Conservation (phyloP, 148 eudicot genomes). For the Spergularia bocconei region DNA sequence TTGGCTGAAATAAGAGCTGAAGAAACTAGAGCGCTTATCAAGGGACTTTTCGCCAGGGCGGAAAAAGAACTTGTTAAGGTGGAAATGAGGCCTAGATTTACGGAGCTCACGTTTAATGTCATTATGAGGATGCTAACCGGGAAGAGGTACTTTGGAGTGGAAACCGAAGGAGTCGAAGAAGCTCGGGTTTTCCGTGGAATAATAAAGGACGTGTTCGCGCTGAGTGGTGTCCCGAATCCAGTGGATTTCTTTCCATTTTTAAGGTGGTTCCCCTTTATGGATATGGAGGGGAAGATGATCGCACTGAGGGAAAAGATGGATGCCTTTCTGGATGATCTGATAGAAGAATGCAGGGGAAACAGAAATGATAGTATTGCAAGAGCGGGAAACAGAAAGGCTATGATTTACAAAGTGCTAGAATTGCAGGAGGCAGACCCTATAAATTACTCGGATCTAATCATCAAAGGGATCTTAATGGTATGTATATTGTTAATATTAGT, state of each 20-base stretch:
- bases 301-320: conserved; percentile 22
- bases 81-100: conserved; percentile 31
- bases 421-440: conserved; percentile 38
- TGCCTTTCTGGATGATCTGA: conserved; percentile 24
- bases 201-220: conserved; percentile 16
- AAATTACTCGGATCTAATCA: conserved; percentile 29
- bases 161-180: conserved; percentile 13
- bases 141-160: conserved; percentile 33
- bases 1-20: conserved; percentile 23
- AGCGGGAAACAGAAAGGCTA: conserved; percentile 12
- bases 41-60: conserved; percentile 13
- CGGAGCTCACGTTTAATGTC: conserved; percentile 37
- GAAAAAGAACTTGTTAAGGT: conserved; percentile 16
- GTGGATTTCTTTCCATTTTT: conserved; percentile 39
- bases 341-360: conserved; percentile 22
- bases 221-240: conserved; percentile 22
- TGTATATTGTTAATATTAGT: not conserved
- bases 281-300: conserved; percentile 33
- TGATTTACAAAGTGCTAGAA: conserved; percentile 30
- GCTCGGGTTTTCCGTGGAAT: conserved; percentile 17
- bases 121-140: conserved; percentile 39
- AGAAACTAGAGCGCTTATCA: conserved; percentile 31
- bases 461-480: conserved; percentile 48
- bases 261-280: conserved; percentile 31
- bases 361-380: not conserved